A percentile compares a stretch with the other conserved stretches of the same genome.
phyloP scores from a whole-genome alignment of 192 early-diverging fungal species.

The Entophlyctis helioformis region DNA sequence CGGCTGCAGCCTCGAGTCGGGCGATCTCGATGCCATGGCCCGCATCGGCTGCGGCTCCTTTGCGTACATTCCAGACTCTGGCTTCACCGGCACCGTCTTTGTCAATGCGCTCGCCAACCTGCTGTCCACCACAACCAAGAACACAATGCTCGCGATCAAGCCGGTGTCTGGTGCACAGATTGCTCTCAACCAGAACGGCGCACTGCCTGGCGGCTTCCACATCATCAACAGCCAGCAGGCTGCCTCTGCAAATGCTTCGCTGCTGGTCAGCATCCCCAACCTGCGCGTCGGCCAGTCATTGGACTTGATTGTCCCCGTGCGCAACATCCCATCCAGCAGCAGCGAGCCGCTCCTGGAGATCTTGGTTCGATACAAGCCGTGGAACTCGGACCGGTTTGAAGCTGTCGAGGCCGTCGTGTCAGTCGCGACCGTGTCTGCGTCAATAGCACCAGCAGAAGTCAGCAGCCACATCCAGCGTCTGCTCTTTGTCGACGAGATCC shows the following conservation, averaged over 20 bases:
- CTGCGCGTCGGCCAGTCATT: too few relatives aligned
- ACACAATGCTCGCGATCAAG: conserved; percentile 4
- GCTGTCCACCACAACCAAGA: not conserved
- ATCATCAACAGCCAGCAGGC: not conserved
- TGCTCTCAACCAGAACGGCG: not conserved
- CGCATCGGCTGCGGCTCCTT: conserved; percentile 9
- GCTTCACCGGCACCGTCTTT: conserved; percentile 23
- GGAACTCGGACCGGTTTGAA: conserved; percentile 1
- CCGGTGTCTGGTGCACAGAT: conserved; percentile 2
- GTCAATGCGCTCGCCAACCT: conserved; percentile 12
- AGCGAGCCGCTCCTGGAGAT: too few relatives aligned
- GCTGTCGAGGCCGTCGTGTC: not conserved
- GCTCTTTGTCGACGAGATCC: conserved; percentile 1
- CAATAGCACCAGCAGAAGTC: too few relatives aligned
- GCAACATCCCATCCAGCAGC: too few relatives aligned
- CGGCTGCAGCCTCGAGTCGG: conserved; percentile 16
- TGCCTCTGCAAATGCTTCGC: not conserved
- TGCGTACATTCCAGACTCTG: conserved; percentile 21
- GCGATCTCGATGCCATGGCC: conserved; percentile 8
- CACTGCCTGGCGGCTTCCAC: not conserved
- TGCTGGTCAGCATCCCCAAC: too few relatives aligned
- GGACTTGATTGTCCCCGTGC: too few relatives aligned
- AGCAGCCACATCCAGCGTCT: not conserved
- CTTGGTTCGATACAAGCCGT: too few relatives aligned
- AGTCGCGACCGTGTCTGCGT: too few relatives aligned